Evolutionary conservation across 495 filamentous ascomycete genomes (phyloP).

Genomic region (Diplogelasinospora grovesii): DNA sequence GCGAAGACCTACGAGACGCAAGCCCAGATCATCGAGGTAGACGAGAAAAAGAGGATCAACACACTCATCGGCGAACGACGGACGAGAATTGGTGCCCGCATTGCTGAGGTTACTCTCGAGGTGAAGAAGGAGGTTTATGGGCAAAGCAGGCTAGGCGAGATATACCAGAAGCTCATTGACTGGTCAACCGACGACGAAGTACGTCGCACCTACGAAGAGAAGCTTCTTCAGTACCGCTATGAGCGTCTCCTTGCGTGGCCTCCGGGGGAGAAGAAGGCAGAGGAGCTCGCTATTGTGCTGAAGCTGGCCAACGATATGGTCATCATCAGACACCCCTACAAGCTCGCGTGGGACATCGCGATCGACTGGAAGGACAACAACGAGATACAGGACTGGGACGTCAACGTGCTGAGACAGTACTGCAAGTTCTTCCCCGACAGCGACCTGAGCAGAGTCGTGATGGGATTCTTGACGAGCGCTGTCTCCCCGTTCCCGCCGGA

Average conservation of each 20-base stretch:
- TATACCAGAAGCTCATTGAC: conserved; percentile 78
- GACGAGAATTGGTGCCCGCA: conserved; percentile 76
- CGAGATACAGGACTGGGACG: conserved; percentile 64
- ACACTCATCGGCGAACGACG: conserved; percentile 82
- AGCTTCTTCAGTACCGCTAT: conserved; percentile 72
- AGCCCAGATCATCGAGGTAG: conserved; percentile 75
- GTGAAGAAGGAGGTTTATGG: conserved; percentile 79
- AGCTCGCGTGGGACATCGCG: conserved; percentile 81
- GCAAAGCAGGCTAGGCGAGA: conserved; percentile 59
- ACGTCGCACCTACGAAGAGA: conserved; percentile 82
- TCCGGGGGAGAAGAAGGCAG: conserved; percentile 50
- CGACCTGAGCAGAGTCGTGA: conserved; percentile 72
- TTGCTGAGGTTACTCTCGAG: conserved; percentile 74
- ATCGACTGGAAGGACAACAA: conserved; percentile 85
- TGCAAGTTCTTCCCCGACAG: conserved; percentile 76
- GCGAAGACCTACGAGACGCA: conserved; percentile 73
- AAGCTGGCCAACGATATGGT: conserved; percentile 84
- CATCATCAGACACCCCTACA: conserved; percentile 88
- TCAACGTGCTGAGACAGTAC: conserved; percentile 67
- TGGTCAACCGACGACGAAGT: conserved; percentile 85
- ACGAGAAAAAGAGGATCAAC: conserved; percentile 89
- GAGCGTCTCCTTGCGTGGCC: conserved; percentile 66
- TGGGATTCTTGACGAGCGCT: conserved; percentile 73
- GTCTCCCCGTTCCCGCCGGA: conserved; percentile 71
- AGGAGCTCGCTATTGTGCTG: conserved; percentile 61